phyloP scores from a whole-genome alignment of 169 alveolate genomes.

The Neospora caninum region DNA sequence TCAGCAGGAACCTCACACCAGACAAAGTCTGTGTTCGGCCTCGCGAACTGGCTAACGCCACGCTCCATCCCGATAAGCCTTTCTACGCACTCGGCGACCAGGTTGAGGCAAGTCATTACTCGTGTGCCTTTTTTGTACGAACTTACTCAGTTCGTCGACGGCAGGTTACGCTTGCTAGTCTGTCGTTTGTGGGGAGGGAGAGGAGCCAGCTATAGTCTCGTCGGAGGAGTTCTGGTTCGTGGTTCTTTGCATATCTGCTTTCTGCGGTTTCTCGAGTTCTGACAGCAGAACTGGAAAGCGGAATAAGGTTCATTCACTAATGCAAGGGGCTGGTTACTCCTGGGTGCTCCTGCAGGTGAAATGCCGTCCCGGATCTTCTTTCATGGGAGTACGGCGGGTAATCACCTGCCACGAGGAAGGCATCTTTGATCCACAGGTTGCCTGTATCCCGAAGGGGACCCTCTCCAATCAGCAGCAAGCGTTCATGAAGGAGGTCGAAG shows the following conservation, averaged over 20 bases:
- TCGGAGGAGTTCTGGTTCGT: no score
- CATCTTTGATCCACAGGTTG: not conserved
- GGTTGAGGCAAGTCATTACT: conserved; percentile 18
- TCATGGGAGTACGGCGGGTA: not conserved
- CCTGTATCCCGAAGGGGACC: not conserved
- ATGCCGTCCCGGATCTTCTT: not conserved
- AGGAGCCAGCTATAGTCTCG: no score
- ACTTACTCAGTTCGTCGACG: no score
- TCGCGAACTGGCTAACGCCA: conserved; percentile 37
- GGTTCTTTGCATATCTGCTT: no score
- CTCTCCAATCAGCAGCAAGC: conserved; percentile 6
- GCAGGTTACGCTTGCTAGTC: no score
- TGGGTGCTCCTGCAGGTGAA: not conserved
- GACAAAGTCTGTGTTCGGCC: conserved; percentile 50
- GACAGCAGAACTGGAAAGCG: no score
- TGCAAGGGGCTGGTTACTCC: no score
- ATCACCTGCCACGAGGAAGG: conserved; percentile 18
- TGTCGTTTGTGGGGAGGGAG: no score
- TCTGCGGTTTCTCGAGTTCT: no score
- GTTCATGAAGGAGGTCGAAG: not conserved
- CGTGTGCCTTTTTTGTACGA: not conserved
- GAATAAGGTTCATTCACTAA: no score
- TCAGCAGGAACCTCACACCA: not conserved
- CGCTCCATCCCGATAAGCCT: conserved; percentile 41
- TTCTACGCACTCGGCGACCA: conserved; percentile 51